These are phyloP conservation scores for Cutaneotrichosporon spelunceum DNA, from an alignment of 1,284 basidiomycete genomes.

Conservation along the genomic window DNA sequence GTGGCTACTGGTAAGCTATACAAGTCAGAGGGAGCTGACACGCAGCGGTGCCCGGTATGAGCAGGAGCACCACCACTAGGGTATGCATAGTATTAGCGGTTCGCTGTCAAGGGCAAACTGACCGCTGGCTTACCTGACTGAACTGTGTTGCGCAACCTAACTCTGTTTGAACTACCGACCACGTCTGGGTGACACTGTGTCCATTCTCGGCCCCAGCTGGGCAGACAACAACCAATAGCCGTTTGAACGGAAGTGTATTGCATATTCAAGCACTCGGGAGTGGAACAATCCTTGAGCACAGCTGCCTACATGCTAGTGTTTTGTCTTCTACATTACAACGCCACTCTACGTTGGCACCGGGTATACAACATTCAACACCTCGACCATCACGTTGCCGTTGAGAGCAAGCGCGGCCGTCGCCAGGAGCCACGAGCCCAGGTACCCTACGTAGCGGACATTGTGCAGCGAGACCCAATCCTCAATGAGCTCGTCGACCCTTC, in stretches of 20 bases:
- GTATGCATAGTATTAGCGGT: conserved; percentile 14
- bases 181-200: no score
- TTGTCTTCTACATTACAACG: not conserved
- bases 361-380: conserved; percentile 12
- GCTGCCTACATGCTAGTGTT: not conserved
- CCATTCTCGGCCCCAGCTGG: no score
- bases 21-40: conserved; percentile 18
- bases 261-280: no score
- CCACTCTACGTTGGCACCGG: not conserved
- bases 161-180: no score
- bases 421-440: conserved; percentile 13
- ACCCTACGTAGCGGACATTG: conserved; percentile 17
- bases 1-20: conserved; percentile 69
- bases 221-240: no score
- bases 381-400: conserved; percentile 4
- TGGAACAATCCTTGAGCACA: no score
- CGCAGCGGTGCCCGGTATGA: conserved; percentile 77
- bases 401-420: conserved; percentile 15
- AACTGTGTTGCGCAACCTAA: no score
- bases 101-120: not conserved
- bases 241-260: no score
- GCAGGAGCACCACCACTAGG: conserved; percentile 58
- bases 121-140: no score
- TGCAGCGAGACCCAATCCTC: conserved; percentile 28
- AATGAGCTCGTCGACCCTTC: conserved; percentile 24